These are phyloP conservation scores for Acaromyces ingoldii DNA, from an alignment of 1,284 basidiomycete species.

Conservation along the genomic window DNA sequence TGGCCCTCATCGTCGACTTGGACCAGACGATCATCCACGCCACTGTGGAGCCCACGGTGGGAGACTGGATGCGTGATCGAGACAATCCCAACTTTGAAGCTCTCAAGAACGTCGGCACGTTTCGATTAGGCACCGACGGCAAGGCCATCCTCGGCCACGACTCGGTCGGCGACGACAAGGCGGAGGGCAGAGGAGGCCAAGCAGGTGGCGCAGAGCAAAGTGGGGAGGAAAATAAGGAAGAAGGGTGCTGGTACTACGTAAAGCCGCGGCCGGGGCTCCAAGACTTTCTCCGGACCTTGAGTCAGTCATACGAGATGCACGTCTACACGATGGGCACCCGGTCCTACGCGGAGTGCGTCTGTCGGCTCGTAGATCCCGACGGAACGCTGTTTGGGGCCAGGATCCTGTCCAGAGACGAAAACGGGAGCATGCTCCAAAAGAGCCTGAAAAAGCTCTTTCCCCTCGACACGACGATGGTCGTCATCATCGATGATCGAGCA, in stretches of 20 bases:
- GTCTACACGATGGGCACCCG: constrained; percentile 99
- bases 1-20: constrained; percentile 93
- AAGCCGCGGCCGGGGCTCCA: constrained; percentile 83
- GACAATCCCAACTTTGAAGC: constrained; percentile 83
- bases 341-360: constrained; percentile 91
- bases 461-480: constrained; percentile 90
- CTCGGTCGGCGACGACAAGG: neutral
- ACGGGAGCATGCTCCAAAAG: constrained; percentile 73
- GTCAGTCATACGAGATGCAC: constrained; percentile 89
- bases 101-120: constrained; percentile 75
- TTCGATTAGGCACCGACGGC: constrained; percentile 75
- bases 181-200: neutral
- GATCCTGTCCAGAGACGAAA: constrained; percentile 88
- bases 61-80: constrained; percentile 86
- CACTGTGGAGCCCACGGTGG: constrained; percentile 95
- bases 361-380: constrained; percentile 84
- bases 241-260: constrained; percentile 89
- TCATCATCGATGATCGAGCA: constrained; percentile 94
- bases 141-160: constrained; percentile 53
- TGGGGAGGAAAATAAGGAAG: constrained; percentile 8
- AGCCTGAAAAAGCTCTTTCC: constrained; percentile 86
- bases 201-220: constrained; percentile 10
- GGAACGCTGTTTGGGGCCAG: constrained; percentile 78
- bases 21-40: constrained; percentile 99
- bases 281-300: constrained; percentile 68